Percentiles rank a stretch among this genome's conserved stretches.
phyloP scores from a whole-genome alignment of 352 stramenopile species.

The Globisporangium perplexum region DNA sequence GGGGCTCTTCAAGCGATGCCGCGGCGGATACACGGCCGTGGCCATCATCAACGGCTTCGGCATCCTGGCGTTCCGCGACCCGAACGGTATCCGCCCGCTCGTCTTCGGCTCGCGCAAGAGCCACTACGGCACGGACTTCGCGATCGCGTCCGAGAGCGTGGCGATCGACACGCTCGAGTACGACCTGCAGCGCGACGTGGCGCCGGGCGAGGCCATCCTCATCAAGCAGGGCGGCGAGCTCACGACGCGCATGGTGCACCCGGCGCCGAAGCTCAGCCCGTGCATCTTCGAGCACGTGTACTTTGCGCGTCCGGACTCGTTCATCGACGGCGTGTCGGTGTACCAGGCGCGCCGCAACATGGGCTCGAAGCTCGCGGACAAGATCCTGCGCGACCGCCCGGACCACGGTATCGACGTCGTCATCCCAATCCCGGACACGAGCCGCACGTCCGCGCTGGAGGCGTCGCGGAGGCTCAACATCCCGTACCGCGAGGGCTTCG shows the following conservation, averaged over 20 bases:
- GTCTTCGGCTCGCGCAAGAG: constrained; percentile 90
- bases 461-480: constrained; percentile 78
- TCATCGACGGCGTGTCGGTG: constrained; percentile 98
- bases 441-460: constrained; percentile 94
- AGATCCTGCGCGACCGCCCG: constrained; percentile 89
- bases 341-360: constrained; percentile 98
- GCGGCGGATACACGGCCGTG: constrained; percentile 95
- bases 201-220: constrained; percentile 95
- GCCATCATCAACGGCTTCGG: constrained; percentile 97
- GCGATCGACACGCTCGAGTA: constrained; percentile 98
- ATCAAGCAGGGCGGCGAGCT: constrained; percentile 88
- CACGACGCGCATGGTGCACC: constrained; percentile 80
- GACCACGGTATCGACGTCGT: constrained; percentile 97
- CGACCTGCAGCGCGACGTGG: constrained; percentile 93
- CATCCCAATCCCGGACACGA: constrained; percentile 99
- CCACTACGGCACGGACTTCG: constrained; percentile 89
- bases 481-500: constrained; percentile 97
- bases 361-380: constrained; percentile 96
- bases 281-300: constrained; percentile 99
- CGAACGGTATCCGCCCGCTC: constrained; percentile 96
- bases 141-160: constrained; percentile 96
- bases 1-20: constrained; percentile 93
- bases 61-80: constrained; percentile 98
- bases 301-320: constrained; percentile 98
- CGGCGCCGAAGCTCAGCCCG: constrained; percentile 71